Conservation (phyloP, 495 filamentous ascomycete species). For the Arthonia radiata region DNA sequence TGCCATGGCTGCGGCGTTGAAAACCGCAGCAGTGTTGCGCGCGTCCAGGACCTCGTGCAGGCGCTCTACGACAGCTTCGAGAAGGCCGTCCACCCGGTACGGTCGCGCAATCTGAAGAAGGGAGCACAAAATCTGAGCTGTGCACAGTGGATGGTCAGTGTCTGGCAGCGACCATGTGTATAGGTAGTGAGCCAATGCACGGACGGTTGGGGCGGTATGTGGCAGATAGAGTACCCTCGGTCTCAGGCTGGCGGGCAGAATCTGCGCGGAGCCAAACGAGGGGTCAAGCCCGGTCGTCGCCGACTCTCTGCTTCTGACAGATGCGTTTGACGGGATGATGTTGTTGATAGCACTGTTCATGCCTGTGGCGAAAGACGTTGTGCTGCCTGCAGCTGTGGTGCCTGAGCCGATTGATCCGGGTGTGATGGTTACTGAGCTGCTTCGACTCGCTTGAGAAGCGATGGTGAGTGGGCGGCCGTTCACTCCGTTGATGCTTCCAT, state of each 20-base stretch:
- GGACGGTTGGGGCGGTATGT: conserved; percentile 68
- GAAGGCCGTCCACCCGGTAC: conserved; percentile 72
- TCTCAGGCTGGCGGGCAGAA: conserved; percentile 35
- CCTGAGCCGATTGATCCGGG: too few species aligned
- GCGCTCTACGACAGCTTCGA: conserved; percentile 77
- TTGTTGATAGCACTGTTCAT: too few species aligned
- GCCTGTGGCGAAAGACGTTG: too few species aligned
- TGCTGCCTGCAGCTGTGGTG: too few species aligned
- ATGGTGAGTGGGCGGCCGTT: too few species aligned
- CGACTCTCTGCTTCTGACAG: too few species aligned
- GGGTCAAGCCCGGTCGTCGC: too few species aligned
- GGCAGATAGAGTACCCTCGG: conserved; percentile 80
- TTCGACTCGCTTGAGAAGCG: too few species aligned
- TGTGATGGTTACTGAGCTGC: conserved; percentile 70
- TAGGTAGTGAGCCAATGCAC: conserved; percentile 70
- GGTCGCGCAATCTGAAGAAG: conserved; percentile 82
- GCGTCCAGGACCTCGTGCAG: conserved; percentile 78
- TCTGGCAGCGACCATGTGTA: conserved; percentile 76
- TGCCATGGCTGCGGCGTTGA: conserved; percentile 96
- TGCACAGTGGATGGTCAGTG: conserved; percentile 52
- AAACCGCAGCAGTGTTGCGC: conserved; percentile 84
- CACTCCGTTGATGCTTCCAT: too few species aligned
- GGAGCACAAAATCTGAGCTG: conserved; percentile 85
- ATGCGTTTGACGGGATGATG: too few species aligned
- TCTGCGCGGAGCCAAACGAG: too few species aligned